Percentiles rank a stretch among this genome's conserved stretches.
Evolutionary conservation across 177 flowering plant species (phyloP).

Genomic region (Vitis hybrid): DNA sequence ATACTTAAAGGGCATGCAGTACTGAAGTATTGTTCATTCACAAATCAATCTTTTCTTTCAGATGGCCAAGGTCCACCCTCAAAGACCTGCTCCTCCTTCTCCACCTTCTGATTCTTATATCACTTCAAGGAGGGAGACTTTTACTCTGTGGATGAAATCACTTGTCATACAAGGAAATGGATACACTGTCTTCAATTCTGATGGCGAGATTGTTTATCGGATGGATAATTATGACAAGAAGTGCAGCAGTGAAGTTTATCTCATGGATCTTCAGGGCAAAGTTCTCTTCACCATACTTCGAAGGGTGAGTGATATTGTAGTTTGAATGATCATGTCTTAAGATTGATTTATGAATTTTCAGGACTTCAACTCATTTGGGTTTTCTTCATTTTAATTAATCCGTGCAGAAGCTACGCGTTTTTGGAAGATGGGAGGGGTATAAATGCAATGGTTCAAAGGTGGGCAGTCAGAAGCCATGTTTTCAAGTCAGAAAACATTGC

Average conservation of each 20-base stretch:
- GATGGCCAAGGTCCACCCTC: slow-evolving; percentile 41
- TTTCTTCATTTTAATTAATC: neutral
- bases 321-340: neutral
- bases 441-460: slow-evolving; percentile 16
- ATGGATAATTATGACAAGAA: slow-evolving; percentile 62
- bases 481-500: slow-evolving; percentile 40
- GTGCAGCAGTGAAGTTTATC: slow-evolving; percentile 42
- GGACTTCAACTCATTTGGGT: neutral
- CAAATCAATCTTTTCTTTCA: neutral
- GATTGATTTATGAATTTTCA: too few relatives aligned
- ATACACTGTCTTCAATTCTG: slow-evolving; percentile 56
- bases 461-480: slow-evolving; percentile 41
- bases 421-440: slow-evolving; percentile 54
- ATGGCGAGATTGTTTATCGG: slow-evolving; percentile 59
- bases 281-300: slow-evolving; percentile 46
- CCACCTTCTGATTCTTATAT: neutral
- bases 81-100: slow-evolving; percentile 4
- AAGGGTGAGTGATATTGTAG: slow-evolving; percentile 34
- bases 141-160: slow-evolving; percentile 83
- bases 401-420: slow-evolving; percentile 40
- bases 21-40: too few relatives aligned
- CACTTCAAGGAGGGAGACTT: slow-evolving; percentile 32
- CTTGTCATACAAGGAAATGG: slow-evolving; percentile 56
- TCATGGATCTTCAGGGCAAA: slow-evolving; percentile 67
- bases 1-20: too few relatives aligned